Conservation (phyloP, 2,329 filamentous ascomycete species). For the Microsporum audouinii region DNA sequence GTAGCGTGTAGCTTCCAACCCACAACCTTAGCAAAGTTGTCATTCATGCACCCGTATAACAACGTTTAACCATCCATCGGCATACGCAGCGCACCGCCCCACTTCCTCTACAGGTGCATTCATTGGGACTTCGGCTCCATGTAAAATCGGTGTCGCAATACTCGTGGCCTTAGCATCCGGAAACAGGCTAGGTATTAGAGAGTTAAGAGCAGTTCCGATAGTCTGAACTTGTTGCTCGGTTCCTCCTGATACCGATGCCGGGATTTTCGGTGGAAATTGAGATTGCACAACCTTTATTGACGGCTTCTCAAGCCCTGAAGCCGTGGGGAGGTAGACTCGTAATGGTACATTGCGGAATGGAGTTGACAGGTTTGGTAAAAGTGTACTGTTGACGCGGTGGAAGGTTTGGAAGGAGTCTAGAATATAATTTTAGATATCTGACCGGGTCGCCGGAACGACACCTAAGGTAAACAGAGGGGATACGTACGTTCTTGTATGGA, state of each 20-base stretch:
- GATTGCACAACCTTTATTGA: conserved; percentile 62
- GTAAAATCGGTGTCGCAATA: conserved; percentile 70
- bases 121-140: conserved; percentile 76
- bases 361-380: conserved; percentile 56
- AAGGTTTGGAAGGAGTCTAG: conserved; percentile 47
- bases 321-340: conserved; percentile 68
- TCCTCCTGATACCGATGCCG: conserved; percentile 14
- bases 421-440: background rate
- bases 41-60: conserved; percentile 54
- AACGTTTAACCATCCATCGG: conserved; percentile 83
- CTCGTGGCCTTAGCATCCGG: conserved; percentile 75
- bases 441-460: background rate
- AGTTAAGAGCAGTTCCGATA: conserved; percentile 66
- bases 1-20: background rate
- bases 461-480: background rate
- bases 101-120: conserved; percentile 68
- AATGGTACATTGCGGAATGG: conserved; percentile 75
- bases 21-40: conserved; percentile 34
- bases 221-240: conserved; percentile 46
- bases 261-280: conserved; percentile 47
- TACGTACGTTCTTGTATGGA: conserved; percentile 59
- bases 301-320: conserved; percentile 41
- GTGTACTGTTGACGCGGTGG: conserved; percentile 61
- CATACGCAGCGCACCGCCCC: conserved; percentile 70
- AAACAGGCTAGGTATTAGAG: conserved; percentile 67